A percentile compares a stretch with the other conserved stretches of the same genome.
These are phyloP conservation scores for Cyclospora cayetanensis DNA, from an alignment of 169 alveolate genomes.

Conservation along the genomic window DNA sequence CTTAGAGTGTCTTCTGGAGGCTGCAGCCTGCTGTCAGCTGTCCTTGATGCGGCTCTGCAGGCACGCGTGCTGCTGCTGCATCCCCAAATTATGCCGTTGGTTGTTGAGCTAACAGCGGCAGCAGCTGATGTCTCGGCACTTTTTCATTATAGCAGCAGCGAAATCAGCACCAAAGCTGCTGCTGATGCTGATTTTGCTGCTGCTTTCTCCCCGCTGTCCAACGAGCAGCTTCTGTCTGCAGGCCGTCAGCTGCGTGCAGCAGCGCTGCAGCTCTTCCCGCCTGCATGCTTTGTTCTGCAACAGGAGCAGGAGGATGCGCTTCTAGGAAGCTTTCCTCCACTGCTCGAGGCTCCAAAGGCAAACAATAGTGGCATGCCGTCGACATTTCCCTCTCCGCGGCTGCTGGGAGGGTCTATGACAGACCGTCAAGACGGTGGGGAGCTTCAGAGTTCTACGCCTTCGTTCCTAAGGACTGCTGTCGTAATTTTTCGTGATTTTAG, in stretches of 20 bases:
- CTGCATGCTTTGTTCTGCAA: slow-evolving; percentile 10
- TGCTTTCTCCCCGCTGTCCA: slow-evolving; percentile 29
- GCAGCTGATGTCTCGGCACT: slow-evolving; percentile 55
- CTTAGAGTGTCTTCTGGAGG: not conserved
- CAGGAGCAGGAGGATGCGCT: not conserved
- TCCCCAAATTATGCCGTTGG: slow-evolving; percentile 50
- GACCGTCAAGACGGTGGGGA: slow-evolving; percentile 43
- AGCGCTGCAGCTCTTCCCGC: slow-evolving; percentile 27
- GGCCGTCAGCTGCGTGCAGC: slow-evolving; percentile 55
- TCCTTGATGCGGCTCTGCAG: slow-evolving; percentile 18
- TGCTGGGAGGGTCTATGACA: slow-evolving; percentile 13
- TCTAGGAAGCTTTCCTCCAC: not conserved
- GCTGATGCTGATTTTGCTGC: not conserved
- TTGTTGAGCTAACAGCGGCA: slow-evolving; percentile 3
- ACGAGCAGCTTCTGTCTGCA: slow-evolving; percentile 51
- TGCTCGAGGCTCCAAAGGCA: slow-evolving; percentile 37
- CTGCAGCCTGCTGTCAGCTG: not conserved
- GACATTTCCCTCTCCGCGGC: slow-evolving; percentile 16
- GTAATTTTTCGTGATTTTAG: too few relatives aligned
- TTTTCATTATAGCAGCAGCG: slow-evolving; percentile 53
- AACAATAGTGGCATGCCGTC: too few relatives aligned
- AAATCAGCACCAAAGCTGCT: not conserved
- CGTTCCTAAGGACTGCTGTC: too few relatives aligned
- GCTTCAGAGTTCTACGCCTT: not conserved
- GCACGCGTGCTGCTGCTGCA: slow-evolving; percentile 61